Evolutionary conservation across 1,284 basidiomycete genomes (phyloP).

Genomic region (Heterobasidion occidentale): DNA sequence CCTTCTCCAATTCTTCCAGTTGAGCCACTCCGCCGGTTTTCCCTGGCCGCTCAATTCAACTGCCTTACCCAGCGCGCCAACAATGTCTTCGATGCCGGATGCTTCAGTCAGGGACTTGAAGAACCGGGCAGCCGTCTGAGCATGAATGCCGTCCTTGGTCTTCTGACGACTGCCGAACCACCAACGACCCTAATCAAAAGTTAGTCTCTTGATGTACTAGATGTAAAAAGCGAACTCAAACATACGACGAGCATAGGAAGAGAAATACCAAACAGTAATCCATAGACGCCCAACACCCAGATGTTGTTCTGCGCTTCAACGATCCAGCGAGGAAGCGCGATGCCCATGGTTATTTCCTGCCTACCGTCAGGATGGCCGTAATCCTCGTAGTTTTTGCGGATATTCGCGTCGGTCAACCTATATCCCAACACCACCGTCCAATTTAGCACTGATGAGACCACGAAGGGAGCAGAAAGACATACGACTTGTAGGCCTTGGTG

Average conservation of each 20-base stretch:
- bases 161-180: conserved; percentile 92
- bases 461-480: conserved; percentile 15
- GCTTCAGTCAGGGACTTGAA: conserved; percentile 86
- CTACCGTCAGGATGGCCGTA: conserved; percentile 97
- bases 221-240: conserved; percentile 11
- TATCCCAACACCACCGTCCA: not conserved
- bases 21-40: conserved; percentile 24
- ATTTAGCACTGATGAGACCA: not conserved
- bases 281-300: conserved; percentile 88
- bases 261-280: conserved; percentile 77
- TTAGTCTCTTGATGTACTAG: conserved; percentile 1
- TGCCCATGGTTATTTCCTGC: conserved; percentile 92
- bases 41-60: conserved; percentile 45
- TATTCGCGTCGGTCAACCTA: conserved; percentile 89
- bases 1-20: conserved; percentile 50
- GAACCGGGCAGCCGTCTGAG: conserved; percentile 80
- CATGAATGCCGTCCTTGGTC: conserved; percentile 91
- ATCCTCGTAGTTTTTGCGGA: conserved; percentile 85
- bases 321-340: conserved; percentile 93
- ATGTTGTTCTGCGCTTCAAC: conserved; percentile 89
- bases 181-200: conserved; percentile 67
- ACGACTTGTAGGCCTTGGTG: conserved; percentile 98
- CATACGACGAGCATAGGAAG: conserved; percentile 82
- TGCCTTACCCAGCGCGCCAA: conserved; percentile 70
- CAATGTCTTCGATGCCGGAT: conserved; percentile 66